These are phyloP conservation scores for Paecilomyces dactylethromorphus DNA, from an alignment of 2,329 filamentous ascomycete genomes.

Conservation along the genomic window DNA sequence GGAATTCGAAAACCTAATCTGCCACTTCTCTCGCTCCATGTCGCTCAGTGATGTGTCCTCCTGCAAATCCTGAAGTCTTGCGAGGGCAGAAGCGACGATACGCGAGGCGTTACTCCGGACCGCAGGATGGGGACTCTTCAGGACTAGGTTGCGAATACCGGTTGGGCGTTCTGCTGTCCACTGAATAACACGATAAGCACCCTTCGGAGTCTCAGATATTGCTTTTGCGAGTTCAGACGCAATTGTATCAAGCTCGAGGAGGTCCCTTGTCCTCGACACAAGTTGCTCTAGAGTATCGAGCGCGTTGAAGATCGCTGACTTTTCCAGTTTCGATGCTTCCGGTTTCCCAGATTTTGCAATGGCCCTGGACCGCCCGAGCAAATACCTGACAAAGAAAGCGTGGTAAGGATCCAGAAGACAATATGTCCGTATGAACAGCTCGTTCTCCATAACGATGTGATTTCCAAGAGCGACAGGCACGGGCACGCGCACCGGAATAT, in stretches of 20 bases:
- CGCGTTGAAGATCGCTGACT: slow-evolving; percentile 34
- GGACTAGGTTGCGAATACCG: slow-evolving; percentile 58
- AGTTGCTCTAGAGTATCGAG: slow-evolving; percentile 67
- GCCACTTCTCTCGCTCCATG: slow-evolving; percentile 17
- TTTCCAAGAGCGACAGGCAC: slow-evolving; percentile 41
- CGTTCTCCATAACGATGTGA: slow-evolving; percentile 66
- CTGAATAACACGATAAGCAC: slow-evolving; percentile 53
- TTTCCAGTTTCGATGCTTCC: slow-evolving; percentile 40
- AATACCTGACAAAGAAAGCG: slow-evolving; percentile 56
- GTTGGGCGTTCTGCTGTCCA: slow-evolving; percentile 54
- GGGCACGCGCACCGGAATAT: slow-evolving; percentile 43
- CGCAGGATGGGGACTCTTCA: slow-evolving; percentile 51
- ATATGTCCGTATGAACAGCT: slow-evolving; percentile 65
- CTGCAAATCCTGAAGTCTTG: slow-evolving; percentile 43
- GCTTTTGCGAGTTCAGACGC: slow-evolving; percentile 46
- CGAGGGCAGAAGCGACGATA: slow-evolving; percentile 49
- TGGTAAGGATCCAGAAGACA: slow-evolving; percentile 72
- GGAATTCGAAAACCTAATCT: slow-evolving; percentile 18
- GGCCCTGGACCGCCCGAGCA: slow-evolving; percentile 53
- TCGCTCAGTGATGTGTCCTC: slow-evolving; percentile 17
- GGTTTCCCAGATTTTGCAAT: slow-evolving; percentile 46
- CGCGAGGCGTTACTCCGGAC: slow-evolving; percentile 50
- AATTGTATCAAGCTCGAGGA: slow-evolving; percentile 55
- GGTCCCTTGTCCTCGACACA: slow-evolving; percentile 63
- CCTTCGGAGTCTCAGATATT: slow-evolving; percentile 46